Base-by-base conservation (phyloP, 2,329 filamentous ascomycete species). In the Pseudopyricularia javanii region DNA sequence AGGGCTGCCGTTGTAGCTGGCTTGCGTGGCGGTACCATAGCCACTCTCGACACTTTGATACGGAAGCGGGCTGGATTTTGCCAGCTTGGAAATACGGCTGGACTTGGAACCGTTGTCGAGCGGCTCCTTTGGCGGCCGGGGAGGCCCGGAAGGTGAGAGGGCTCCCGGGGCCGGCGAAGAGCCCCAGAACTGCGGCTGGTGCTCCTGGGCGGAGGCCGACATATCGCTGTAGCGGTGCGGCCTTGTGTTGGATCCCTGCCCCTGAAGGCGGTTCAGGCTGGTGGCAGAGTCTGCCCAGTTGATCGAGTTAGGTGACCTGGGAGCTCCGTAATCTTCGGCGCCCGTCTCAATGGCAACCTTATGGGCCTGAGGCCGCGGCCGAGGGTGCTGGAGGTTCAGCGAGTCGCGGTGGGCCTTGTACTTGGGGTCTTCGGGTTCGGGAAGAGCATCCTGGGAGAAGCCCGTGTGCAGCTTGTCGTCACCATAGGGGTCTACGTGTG, bases 321-420 rank as follows among this genome's bases (percentile, higher is more conserved):
- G 74, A 2, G 73, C 70, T 57, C 82, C 78, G 62, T 80, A 90
- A 53, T 83, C 78, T 52, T 85, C 78, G 3, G 86, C 87, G 55
- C 86, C 51, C 4, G 37, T 43, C 68, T 91, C 87, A 20, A 91
- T 74, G 1, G 84, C 80, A 26, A 79, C 85, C 60, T 86, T 82
- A 66, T 88, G 88, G 26, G 83, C 82, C 63, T 86, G 82, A 17
- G 79, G 82, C 28, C 85, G 75, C 8, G 87, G 87, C 64, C 91
- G 86, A 6, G 87, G 87, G 66, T 91, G 87, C 63, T 89, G 82
- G 37, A 91, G 71, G 61, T 89, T 88, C 53, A 91, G 66, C 26
- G 86, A 90, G 68, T 91, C 88, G 59, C 87, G 83, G 64, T 91
- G 85, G 53, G 85, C 86, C 66, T 86, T 84, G 66, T 91, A 91